Evolutionary conservation across 768 basidiomycete species (phyloP).

Genomic region (Boletus bicolor): DNA sequence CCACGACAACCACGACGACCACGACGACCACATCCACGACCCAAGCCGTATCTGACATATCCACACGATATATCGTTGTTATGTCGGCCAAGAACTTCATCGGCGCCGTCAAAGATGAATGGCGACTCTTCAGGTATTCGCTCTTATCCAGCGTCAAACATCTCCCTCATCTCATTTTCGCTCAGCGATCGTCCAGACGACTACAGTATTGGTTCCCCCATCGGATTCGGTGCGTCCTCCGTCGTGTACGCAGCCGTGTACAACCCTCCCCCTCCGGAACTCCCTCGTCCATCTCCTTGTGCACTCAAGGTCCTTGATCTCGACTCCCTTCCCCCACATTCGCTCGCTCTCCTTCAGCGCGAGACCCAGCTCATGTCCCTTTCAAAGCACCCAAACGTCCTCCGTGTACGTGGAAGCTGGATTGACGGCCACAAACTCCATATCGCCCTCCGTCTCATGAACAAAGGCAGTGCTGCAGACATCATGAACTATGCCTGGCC

Average conservation of each 20-base stretch:
- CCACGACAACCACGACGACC: background rate
- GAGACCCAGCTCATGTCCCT: constrained; percentile 93
- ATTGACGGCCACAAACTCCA: constrained; percentile 77
- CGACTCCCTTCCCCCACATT: constrained; percentile 67
- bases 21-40: background rate
- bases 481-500: constrained; percentile 83
- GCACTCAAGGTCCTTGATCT: constrained; percentile 90
- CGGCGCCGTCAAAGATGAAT: constrained; percentile 81
- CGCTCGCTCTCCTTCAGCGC: constrained; percentile 70
- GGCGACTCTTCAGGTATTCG: constrained; percentile 72
- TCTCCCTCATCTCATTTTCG: background rate
- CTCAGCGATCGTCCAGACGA: constrained; percentile 64
- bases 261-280: constrained; percentile 39
- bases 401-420: constrained; percentile 90
- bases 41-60: background rate
- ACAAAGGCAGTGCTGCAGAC: constrained; percentile 81
- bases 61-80: background rate
- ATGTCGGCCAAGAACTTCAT: constrained; percentile 48
- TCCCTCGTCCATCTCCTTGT: constrained; percentile 49
- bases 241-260: constrained; percentile 82
- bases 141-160: background rate
- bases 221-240: constrained; percentile 91
- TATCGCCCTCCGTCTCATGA: constrained; percentile 89
- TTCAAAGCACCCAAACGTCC: constrained; percentile 89
- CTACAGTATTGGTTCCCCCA: constrained; percentile 72